Evolutionary conservation across 768 basidiomycete species (phyloP), one percentile per base, ranked within the genome.

Genomic region (Plicaturopsis crispa): DNA sequence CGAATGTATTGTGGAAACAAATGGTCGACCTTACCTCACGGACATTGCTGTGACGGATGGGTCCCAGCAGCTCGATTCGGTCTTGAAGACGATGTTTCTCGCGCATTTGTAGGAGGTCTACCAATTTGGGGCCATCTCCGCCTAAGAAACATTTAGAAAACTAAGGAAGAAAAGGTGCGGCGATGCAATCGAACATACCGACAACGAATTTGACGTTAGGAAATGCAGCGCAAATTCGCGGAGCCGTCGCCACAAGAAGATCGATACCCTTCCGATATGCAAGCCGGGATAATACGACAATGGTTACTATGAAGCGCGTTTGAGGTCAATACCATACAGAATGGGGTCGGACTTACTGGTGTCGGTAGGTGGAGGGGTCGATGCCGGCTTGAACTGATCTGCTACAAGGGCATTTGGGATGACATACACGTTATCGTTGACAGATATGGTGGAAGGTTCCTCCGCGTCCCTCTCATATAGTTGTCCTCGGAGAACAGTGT

Each of bases 261-360:
- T 99, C 96, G 37, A 99, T 82, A 1, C 96, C 96, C 65, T 98
- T 99, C 35, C 96, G 77, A 52, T 98, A 97, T 0, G 86, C 90
- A 21, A 98, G 66, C 11, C 96, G 79, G 2, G 91, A 90, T 8
- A 99, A 59, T 10, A 96, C 78, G 3, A 99, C 80, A 32, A 99
- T 87, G 3, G 84, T 96, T 40, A 97, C 93, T 94, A 51, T n/a
- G 19, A 14, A 8, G 23, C 13, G 18, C 34, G 5, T 20, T 22
- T 43, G 12, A 46, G 33, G 19, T 24, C 17, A 17, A 30, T 38
- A 13, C 19, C 13, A 35, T 10, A 24, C 24, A 26, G 20, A 20
- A 10, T 3, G 34, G 21, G 18, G 24, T 33, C 14, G n/a, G 6
- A 47, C 74, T 53, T 48, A 87, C 86, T 83, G 30, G 59, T 76